Percentiles rank a stretch among this genome's conserved stretches.
These are phyloP conservation scores for Tripidium arundinaceum DNA, from an alignment of 202 grass and related monocot genomes.

Conservation along the genomic window DNA sequence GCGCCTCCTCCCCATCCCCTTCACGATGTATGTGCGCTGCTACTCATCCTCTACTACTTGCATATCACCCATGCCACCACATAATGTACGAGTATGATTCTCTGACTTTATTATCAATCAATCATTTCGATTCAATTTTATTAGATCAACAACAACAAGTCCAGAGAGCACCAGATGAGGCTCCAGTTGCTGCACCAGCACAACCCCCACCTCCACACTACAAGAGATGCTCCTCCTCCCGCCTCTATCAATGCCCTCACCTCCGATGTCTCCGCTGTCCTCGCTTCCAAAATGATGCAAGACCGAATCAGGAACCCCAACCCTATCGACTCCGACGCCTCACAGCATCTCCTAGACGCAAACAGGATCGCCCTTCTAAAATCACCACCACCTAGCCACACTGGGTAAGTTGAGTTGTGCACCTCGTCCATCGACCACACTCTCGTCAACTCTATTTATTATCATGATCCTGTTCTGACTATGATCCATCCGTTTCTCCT, in stretches of 20 bases:
- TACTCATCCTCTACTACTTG: background rate
- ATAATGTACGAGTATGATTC: too few relatives aligned
- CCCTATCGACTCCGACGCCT: constrained; percentile 48
- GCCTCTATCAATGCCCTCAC: constrained; percentile 39
- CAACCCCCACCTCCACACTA: constrained; percentile 42
- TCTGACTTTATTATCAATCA: background rate
- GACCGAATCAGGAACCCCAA: constrained; percentile 71
- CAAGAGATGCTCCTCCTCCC: constrained; percentile 15
- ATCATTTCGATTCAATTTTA: background rate
- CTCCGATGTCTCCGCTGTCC: constrained; percentile 63
- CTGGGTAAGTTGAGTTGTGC: constrained; percentile 42
- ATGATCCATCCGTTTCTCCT: background rate
- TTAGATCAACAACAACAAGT: constrained; percentile 38
- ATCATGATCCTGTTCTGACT: background rate
- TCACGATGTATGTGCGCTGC: background rate
- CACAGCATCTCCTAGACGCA: constrained; percentile 61
- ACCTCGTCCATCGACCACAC: background rate
- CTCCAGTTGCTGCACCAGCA: constrained; percentile 68
- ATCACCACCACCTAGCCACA: constrained; percentile 47
- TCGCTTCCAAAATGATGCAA: constrained; percentile 80
- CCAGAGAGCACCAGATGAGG: constrained; percentile 81
- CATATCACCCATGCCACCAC: too few relatives aligned
- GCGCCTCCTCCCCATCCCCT: background rate
- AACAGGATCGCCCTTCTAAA: constrained; percentile 67
- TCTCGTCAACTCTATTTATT: background rate